A percentile compares a stretch with the other conserved stretches of the same genome.
These are phyloP conservation scores for Clarkia xantiana DNA, from an alignment of 345 rosid species.

Conservation along the genomic window DNA sequence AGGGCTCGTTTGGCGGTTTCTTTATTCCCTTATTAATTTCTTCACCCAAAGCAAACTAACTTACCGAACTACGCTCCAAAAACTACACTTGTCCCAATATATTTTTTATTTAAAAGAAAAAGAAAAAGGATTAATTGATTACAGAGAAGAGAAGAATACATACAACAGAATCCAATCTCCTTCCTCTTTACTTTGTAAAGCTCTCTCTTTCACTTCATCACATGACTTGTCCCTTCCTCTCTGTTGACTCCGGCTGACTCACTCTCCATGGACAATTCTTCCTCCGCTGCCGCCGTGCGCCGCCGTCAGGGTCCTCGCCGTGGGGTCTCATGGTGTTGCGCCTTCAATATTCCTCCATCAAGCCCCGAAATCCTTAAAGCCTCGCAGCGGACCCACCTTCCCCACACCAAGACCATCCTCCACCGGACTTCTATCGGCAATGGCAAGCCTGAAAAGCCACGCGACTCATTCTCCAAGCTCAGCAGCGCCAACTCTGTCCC, in stretches of 20 bases:
- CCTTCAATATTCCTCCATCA: constrained; percentile 51
- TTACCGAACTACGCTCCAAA: too few relatives aligned
- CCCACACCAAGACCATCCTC: constrained; percentile 12
- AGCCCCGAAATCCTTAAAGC: constrained; percentile 52
- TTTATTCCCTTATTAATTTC: too few relatives aligned
- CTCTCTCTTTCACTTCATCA: too few relatives aligned
- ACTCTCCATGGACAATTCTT: neutral
- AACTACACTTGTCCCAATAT: too few relatives aligned
- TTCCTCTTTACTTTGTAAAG: too few relatives aligned
- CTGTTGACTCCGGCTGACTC: constrained; percentile 1
- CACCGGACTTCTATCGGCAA: constrained; percentile 14
- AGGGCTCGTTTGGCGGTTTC: too few relatives aligned
- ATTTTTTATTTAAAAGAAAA: too few relatives aligned
- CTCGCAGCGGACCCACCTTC: constrained; percentile 9
- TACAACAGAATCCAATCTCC: too few relatives aligned
- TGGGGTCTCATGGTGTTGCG: constrained; percentile 74
- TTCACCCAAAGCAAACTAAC: too few relatives aligned
- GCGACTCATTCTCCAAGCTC: constrained; percentile 23
- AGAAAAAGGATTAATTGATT: too few relatives aligned
- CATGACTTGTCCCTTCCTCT: too few relatives aligned
- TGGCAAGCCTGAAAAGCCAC: constrained; percentile 7
- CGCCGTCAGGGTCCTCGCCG: constrained; percentile 13
- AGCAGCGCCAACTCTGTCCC: constrained; percentile 32
- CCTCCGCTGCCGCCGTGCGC: constrained; percentile 12
- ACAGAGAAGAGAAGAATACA: too few relatives aligned